Evolutionary conservation across 2,329 filamentous ascomycete genomes (phyloP).

Genomic region (Pseudogymnoascus sp.): DNA sequence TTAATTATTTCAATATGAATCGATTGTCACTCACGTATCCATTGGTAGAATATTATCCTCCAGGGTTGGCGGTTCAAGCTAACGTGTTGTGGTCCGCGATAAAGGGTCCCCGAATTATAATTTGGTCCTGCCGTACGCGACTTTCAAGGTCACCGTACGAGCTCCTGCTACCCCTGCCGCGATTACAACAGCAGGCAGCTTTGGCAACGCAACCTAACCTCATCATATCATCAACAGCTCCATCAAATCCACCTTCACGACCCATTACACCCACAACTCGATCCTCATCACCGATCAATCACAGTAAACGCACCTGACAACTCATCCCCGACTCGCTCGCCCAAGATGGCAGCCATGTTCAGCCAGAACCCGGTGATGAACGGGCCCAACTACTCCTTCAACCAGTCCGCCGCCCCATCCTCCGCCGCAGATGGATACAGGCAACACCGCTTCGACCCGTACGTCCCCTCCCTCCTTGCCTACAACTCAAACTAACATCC

Average conservation of each 20-base stretch:
- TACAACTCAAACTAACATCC: conserved; percentile 12
- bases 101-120: conserved; percentile 7
- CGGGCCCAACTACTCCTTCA: conserved; percentile 62
- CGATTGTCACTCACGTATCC: conserved; percentile 32
- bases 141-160: conserved; percentile 9
- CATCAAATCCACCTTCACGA: neutral
- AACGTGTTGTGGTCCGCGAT: conserved; percentile 2
- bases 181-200: conserved; percentile 5
- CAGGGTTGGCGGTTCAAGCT: conserved; percentile 8
- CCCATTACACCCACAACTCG: conserved; percentile 8
- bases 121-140: neutral
- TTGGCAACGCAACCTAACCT: conserved; percentile 10
- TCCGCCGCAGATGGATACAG: conserved; percentile 46
- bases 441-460: conserved; percentile 91
- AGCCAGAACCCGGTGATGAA: conserved; percentile 63
- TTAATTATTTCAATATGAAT: neutral
- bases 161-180: conserved; percentile 3
- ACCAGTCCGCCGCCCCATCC: conserved; percentile 48
- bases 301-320: neutral
- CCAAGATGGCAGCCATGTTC: conserved; percentile 57
- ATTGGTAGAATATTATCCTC: conserved; percentile 8
- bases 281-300: conserved; percentile 8
- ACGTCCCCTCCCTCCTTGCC: conserved; percentile 21
- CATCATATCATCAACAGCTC: conserved; percentile 10
- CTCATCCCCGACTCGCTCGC: neutral